Evolutionary conservation across 192 early-diverging fungal species (phyloP).

Genomic region (Coemansia sp.): DNA sequence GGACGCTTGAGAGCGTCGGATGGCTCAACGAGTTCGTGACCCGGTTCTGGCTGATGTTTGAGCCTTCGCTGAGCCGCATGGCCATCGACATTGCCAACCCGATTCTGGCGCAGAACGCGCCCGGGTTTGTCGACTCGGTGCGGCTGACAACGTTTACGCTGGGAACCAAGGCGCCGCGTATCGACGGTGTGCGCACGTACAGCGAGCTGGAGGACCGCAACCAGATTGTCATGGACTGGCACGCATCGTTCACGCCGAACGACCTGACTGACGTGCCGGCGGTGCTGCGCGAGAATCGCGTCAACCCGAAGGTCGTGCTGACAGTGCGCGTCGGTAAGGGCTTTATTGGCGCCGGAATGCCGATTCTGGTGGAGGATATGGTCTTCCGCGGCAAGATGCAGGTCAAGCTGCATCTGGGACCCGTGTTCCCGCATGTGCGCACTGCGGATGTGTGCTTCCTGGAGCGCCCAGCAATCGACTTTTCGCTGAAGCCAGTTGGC

Average conservation of each 20-base stretch:
- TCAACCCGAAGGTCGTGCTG: conserved; percentile 87
- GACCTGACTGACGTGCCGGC: conserved; percentile 73
- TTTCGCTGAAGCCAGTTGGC: conserved; percentile 86
- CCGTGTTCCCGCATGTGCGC: conserved; percentile 85
- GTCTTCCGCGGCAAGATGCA: conserved; percentile 78
- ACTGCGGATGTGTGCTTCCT: conserved; percentile 82
- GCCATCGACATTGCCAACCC: conserved; percentile 72
- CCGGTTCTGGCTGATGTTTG: conserved; percentile 89
- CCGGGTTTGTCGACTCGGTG: conserved; percentile 79
- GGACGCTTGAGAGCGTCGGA: conserved; percentile 68
- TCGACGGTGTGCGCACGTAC: conserved; percentile 71
- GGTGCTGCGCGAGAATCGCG: conserved; percentile 66
- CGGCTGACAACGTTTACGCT: conserved; percentile 74
- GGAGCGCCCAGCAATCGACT: conserved; percentile 85
- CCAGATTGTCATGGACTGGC: conserved; percentile 89
- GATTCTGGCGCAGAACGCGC: conserved; percentile 73
- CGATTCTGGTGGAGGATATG: conserved; percentile 83
- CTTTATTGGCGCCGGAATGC: conserved; percentile 78
- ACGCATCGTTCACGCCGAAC: conserved; percentile 80
- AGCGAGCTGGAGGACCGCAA: conserved; percentile 71
- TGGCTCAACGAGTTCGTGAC: conserved; percentile 91
- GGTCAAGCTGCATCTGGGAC: conserved; percentile 81
- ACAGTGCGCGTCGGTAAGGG: conserved; percentile 87
- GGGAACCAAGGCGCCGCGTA: conserved; percentile 73
- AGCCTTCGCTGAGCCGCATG: conserved; percentile 78